Conservation (phyloP, 371 early-diverging fungal genomes). For the Dentiscutata heterogama region DNA sequence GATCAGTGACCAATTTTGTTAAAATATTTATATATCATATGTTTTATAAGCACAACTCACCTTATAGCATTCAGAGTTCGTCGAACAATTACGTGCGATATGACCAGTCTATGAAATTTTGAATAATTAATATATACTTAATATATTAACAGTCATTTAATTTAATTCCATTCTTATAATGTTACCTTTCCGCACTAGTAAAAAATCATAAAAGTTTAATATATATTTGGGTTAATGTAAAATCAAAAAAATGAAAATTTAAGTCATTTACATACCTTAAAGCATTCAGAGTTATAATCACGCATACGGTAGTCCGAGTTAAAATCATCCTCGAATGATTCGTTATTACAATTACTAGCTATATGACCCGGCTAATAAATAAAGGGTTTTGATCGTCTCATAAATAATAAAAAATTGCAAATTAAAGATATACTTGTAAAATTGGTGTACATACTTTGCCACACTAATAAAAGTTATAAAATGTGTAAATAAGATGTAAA, state of each 20-base stretch:
- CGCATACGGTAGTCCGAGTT: not conserved
- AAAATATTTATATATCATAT: too few species aligned
- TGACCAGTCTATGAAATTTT: not conserved
- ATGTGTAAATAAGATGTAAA: not conserved
- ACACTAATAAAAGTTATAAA: slow-evolving; percentile 9
- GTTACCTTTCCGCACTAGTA: slow-evolving; percentile 14
- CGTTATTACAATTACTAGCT: slow-evolving; percentile 4
- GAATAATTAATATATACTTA: not conserved
- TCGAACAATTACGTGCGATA: not conserved
- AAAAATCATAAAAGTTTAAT: not conserved
- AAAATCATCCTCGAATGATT: not conserved
- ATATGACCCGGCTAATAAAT: slow-evolving; percentile 17
- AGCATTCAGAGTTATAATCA: slow-evolving; percentile 3
- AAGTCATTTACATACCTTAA: not conserved
- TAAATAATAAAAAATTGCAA: not conserved
- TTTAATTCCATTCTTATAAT: not conserved
- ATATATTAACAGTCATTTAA: not conserved
- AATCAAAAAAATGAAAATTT: not conserved
- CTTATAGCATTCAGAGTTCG: too few species aligned
- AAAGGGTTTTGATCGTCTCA: not conserved
- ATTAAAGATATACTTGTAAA: not conserved
- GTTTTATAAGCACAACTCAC: too few species aligned
- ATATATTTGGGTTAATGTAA: not conserved
- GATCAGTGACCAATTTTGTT: not conserved
- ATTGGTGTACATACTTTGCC: not conserved